Percentiles rank a stretch among this genome's conserved stretches.
phyloP scores from a whole-genome alignment of 1,284 basidiomycete species.

The Irpex lacteus region DNA sequence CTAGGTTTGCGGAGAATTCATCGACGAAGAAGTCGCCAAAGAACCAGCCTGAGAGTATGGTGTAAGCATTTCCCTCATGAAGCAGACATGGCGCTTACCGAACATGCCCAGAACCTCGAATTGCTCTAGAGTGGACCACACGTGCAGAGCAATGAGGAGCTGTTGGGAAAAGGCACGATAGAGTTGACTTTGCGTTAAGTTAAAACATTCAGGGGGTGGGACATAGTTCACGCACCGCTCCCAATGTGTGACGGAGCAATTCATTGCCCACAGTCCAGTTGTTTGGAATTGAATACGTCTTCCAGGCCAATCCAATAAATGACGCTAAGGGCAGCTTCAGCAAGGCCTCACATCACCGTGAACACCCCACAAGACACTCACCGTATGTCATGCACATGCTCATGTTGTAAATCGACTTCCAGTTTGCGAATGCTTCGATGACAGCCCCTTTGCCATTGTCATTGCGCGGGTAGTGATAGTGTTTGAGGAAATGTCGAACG shows the following conservation, averaged over 20 bases:
- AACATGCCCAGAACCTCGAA: constrained; percentile 94
- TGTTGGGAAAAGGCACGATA: constrained; percentile 26
- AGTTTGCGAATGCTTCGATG: constrained; percentile 90
- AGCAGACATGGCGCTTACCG: constrained; percentile 42
- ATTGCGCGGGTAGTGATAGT: constrained; percentile 76
- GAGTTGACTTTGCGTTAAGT: constrained; percentile 5
- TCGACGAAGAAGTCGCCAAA: constrained; percentile 98
- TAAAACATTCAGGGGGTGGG: constrained; percentile 1
- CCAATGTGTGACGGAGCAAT: constrained; percentile 85
- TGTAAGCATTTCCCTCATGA: constrained; percentile 4
- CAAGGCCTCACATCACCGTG: neutral
- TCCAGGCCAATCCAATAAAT: constrained; percentile 81
- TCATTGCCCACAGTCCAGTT: constrained; percentile 92
- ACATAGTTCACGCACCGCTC: constrained; percentile 54
- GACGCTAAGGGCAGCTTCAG: constrained; percentile 55
- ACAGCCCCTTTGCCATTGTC: constrained; percentile 71
- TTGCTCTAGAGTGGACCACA: constrained; percentile 89
- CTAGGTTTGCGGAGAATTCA: constrained; percentile 86
- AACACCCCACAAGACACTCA: constrained; percentile 34
- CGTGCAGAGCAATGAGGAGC: constrained; percentile 85
- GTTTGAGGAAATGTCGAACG: constrained; percentile 91
- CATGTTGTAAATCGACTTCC: constrained; percentile 93
- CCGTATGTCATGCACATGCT: constrained; percentile 95
- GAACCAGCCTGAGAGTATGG: constrained; percentile 74
- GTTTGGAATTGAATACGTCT: constrained; percentile 77